Conservation (phyloP, 495 filamentous ascomycete genomes). For the Xylaria sp. region DNA sequence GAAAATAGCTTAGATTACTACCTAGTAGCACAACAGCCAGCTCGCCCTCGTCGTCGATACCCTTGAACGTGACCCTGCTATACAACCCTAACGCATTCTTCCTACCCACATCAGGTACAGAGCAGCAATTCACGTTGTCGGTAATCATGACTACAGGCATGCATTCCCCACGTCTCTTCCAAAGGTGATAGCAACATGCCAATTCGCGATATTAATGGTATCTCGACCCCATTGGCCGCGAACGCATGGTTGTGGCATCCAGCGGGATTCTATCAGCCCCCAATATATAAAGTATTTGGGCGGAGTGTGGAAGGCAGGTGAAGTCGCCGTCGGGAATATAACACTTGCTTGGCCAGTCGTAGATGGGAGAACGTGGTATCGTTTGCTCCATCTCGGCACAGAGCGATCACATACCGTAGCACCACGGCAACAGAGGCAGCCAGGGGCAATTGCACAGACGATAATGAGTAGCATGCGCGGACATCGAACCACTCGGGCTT, state of each 20-base stretch:
- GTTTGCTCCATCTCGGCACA: neutral
- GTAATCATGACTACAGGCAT: too few species aligned
- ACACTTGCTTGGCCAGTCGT: neutral
- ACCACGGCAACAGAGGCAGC: neutral
- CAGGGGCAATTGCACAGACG: neutral
- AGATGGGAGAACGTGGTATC: neutral
- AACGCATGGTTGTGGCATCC: neutral
- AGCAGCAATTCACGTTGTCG: neutral
- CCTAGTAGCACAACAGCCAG: too few species aligned
- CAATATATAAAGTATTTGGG: neutral
- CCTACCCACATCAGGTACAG: neutral
- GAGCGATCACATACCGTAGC: neutral
- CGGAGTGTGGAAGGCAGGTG: neutral
- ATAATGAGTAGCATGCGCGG: neutral
- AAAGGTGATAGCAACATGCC: neutral
- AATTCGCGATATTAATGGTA: neutral
- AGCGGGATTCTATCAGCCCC: neutral
- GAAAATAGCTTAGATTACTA: too few species aligned
- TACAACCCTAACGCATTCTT: slow-evolving; percentile 4
- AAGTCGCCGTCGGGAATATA: neutral
- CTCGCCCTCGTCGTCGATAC: neutral
- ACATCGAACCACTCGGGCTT: neutral
- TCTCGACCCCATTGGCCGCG: neutral
- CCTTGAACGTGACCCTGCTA: neutral
- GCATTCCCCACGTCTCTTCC: neutral